Evolutionary conservation across 2,329 filamentous ascomycete species (phyloP).

Genomic region (Tolypocladium tropicale): DNA sequence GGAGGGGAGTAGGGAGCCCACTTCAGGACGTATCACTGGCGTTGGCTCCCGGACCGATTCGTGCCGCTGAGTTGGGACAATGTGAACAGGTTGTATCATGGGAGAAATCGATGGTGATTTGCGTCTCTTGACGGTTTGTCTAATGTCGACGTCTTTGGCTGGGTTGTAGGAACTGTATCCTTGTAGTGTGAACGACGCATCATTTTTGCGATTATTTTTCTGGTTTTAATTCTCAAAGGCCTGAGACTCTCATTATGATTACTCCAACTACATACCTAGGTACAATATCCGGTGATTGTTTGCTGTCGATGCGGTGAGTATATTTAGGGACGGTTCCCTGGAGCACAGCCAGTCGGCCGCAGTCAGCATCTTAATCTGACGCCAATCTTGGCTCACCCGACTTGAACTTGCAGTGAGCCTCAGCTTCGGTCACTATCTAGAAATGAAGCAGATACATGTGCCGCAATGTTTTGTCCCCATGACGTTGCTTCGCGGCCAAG

Average conservation of each 20-base stretch:
- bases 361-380: not conserved
- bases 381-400: not conserved
- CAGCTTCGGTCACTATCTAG: too few relatives aligned
- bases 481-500: too few relatives aligned
- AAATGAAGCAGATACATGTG: too few relatives aligned
- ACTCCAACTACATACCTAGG: too few relatives aligned
- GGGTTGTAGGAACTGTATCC: not conserved
- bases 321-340: not conserved
- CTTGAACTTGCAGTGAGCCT: too few relatives aligned
- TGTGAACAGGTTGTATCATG: not conserved
- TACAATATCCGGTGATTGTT: too few relatives aligned
- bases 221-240: not conserved
- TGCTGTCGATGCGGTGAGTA: too few relatives aligned
- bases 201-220: not conserved
- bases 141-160: not conserved
- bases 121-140: not conserved
- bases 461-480: too few relatives aligned
- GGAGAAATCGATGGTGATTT: not conserved
- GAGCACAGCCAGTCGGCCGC: not conserved
- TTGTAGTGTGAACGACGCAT: not conserved
- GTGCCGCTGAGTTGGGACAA: not conserved
- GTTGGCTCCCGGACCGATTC: constrained; percentile 16
- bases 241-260: not conserved
- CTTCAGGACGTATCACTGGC: constrained; percentile 18
- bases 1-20: constrained; percentile 30